These are phyloP conservation scores for Porcisia deanei DNA, from an alignment of 208 protist genomes.

Conservation along the genomic window DNA sequence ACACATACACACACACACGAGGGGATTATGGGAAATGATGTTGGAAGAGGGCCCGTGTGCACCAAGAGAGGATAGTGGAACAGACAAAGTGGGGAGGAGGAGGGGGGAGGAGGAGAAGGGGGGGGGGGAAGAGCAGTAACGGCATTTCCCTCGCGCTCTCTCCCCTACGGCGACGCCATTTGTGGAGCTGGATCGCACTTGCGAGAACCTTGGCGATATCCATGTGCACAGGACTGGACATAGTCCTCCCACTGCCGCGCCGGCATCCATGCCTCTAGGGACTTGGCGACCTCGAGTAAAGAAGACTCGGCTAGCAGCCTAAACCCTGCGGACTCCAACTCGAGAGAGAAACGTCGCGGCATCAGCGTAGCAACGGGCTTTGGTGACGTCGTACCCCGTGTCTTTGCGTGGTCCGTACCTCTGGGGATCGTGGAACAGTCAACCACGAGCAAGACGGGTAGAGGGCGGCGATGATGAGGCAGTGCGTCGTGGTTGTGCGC, in stretches of 20 bases:
- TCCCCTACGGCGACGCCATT: neutral
- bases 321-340: constrained; percentile 52
- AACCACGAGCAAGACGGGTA: constrained; percentile 63
- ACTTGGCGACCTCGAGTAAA: constrained; percentile 24
- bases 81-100: too few relatives aligned
- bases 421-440: constrained; percentile 53
- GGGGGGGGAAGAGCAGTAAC: neutral
- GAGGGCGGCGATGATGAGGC: constrained; percentile 52
- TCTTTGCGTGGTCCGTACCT: neutral
- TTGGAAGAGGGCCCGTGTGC: too few relatives aligned
- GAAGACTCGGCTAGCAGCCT: constrained; percentile 23
- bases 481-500: constrained; percentile 77
- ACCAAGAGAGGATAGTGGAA: too few relatives aligned
- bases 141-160: neutral
- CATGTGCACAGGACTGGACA: neutral
- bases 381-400: neutral
- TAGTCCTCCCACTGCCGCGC: constrained; percentile 27
- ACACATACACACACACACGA: neutral
- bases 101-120: too few relatives aligned
- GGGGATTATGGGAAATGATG: neutral
- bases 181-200: neutral
- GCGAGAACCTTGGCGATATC: neutral
- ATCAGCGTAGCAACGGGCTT: constrained; percentile 42
- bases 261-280: constrained; percentile 41
- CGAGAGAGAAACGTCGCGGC: constrained; percentile 51